Evolutionary conservation across 2,329 filamentous ascomycete genomes (phyloP), one percentile per base, ranked within the genome.

Genomic region (Ramularia endophylla): DNA sequence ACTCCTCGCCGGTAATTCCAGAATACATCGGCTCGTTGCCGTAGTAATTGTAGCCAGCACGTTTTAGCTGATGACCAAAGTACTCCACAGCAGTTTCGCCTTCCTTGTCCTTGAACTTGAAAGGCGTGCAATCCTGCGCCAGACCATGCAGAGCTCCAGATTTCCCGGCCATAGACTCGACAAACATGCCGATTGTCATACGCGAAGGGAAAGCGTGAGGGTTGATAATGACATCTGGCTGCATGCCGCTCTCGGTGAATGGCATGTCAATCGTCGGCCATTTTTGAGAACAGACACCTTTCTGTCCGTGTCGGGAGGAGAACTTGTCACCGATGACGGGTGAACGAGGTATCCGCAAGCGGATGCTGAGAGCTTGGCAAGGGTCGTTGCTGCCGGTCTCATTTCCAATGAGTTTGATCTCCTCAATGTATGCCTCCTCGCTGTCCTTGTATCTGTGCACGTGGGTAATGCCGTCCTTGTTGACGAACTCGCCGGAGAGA

Each of bases 141-240:
- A 95, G 75, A 34, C 92, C 92, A 63, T 98, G 92, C 27, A 98
- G 77, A 11, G 90, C 86, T 34, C 92, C 92, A 8, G 90, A 81
- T 70, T 98, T 98, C 47, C 92, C 92, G 8, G 92, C 92, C 38
- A 98, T 76, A 4, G 89, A 95, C 71, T 98, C 92, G 60, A 98
- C 81, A 66, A 98, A 97, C 87, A 97, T 97, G 61, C 92, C 92
- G 61, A 98, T 98, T 15, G 92, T 98, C 92, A 98, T 98, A 67
- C 92, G 89, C 33, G 90, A 97, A 6, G 92, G 92, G 76, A 98
- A 98, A 60, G 92, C 92, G 75, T 98, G 92, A 29, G 92, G 92
- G 70, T 98, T 98, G 74, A 98, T 98, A 67, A 98, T 98, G 57
- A 95, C 76, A 66, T 98, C 92, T 8, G 92, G 92, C 60, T 95